Conservation (phyloP, 495 filamentous ascomycete genomes). For the Monascus purpureus region DNA sequence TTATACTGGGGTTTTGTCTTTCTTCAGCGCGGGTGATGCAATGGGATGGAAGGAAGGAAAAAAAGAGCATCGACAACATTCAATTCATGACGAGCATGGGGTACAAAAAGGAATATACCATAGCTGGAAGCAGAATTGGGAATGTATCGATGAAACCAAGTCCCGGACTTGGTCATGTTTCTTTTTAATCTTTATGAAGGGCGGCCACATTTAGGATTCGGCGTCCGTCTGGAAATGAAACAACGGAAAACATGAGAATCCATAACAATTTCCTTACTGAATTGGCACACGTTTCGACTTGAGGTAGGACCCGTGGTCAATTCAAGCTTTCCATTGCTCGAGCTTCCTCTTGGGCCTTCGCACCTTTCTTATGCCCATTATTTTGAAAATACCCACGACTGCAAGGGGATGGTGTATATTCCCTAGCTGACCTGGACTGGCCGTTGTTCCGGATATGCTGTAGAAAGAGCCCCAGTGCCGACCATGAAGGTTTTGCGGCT, state of each 20-base stretch:
- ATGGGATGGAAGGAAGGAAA: slow-evolving; percentile 24
- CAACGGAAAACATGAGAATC: slow-evolving; percentile 35
- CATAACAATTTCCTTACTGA: too few species aligned
- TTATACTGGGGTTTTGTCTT: slow-evolving; percentile 30
- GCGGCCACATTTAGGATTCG: slow-evolving; percentile 23
- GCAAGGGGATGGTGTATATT: too few species aligned
- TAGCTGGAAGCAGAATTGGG: slow-evolving; percentile 33
- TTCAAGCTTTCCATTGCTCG: too few species aligned
- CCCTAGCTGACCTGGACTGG: too few species aligned
- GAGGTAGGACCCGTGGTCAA: too few species aligned
- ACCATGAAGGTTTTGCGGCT: too few species aligned
- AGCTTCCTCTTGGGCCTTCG: too few species aligned
- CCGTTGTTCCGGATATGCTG: too few species aligned
- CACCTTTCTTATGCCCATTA: too few species aligned
- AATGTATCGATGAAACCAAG: slow-evolving; percentile 34
- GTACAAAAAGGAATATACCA: slow-evolving; percentile 26
- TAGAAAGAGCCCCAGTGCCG: too few species aligned
- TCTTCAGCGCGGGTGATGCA: slow-evolving; percentile 29
- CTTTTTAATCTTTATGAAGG: slow-evolving; percentile 24
- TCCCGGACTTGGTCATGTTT: slow-evolving; percentile 22
- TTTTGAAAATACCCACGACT: too few species aligned
- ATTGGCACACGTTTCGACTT: too few species aligned
- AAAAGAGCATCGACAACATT: slow-evolving; percentile 33
- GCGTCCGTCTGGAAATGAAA: slow-evolving; percentile 32
- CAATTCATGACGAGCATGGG: slow-evolving; percentile 28